phyloP scores from a whole-genome alignment of 2,329 filamentous ascomycete species.

The Cercospora citrullina region DNA sequence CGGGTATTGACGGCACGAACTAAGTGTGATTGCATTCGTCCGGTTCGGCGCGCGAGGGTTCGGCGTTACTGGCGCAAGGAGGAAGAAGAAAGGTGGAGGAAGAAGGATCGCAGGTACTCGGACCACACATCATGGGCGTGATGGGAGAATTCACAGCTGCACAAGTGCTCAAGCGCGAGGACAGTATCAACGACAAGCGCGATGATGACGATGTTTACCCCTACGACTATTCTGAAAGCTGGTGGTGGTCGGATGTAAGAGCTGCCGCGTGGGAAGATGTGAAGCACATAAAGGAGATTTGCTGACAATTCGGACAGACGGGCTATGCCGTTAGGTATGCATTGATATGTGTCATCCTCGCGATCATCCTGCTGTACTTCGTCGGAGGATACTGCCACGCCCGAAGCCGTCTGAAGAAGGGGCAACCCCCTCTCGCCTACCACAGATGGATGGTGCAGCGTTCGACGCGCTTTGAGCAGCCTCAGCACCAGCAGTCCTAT shows the following conservation, averaged over 20 bases:
- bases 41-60: not conserved
- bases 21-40: not conserved
- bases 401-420: conserved; percentile 63
- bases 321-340: conserved; percentile 67
- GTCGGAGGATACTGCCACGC: conserved; percentile 71
- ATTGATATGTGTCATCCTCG: conserved; percentile 63
- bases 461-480: conserved; percentile 19
- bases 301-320: conserved; percentile 22
- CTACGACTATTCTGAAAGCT: conserved; percentile 1
- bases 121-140: not conserved
- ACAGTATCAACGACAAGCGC: not conserved
- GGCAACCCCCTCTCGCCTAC: conserved; percentile 65
- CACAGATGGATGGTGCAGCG: conserved; percentile 55
- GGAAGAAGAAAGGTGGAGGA: not conserved
- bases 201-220: conserved; percentile 4
- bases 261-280: not conserved
- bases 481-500: conserved; percentile 21
- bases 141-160: not conserved
- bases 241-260: conserved; percentile 18
- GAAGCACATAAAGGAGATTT: not conserved
- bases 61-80: not conserved
- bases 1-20: conserved; percentile 1
- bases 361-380: conserved; percentile 62
- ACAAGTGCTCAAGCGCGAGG: not conserved
- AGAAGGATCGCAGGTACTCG: not conserved